These are phyloP conservation scores for Boletales sp. DNA, from an alignment of 768 basidiomycete genomes.

Conservation along the genomic window DNA sequence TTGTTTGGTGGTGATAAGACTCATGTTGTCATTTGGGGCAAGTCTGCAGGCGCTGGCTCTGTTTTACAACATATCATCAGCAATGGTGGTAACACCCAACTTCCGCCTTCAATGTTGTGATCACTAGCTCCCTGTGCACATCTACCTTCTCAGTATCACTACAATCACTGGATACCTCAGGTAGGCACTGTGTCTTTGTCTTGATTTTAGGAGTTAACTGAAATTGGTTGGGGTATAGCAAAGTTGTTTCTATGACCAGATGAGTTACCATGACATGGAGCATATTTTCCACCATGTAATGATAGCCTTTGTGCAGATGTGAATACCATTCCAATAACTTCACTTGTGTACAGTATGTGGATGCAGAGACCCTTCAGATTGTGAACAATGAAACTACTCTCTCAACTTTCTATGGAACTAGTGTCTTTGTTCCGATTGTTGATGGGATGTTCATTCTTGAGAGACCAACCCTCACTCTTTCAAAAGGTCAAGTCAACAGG, in stretches of 20 bases:
- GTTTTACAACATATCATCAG: constrained; percentile 34
- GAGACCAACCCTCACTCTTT: constrained; percentile 37
- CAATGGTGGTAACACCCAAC: constrained; percentile 30
- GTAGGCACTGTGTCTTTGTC: constrained; percentile 4
- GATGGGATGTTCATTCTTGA: constrained; percentile 45
- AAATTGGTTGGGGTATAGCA: constrained; percentile 16
- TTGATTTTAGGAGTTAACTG: neutral
- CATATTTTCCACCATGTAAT: neutral
- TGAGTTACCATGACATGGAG: neutral
- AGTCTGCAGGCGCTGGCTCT: constrained; percentile 33
- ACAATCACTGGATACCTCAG: constrained; percentile 29
- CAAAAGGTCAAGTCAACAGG: constrained; percentile 38
- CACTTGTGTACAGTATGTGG: constrained; percentile 36
- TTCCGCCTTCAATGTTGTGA: constrained; percentile 30
- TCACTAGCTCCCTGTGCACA: constrained; percentile 27
- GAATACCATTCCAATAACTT: constrained; percentile 31
- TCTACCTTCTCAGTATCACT: constrained; percentile 32
- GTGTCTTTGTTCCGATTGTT: constrained; percentile 41
- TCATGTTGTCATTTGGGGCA: constrained; percentile 36
- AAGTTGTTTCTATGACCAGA: constrained; percentile 9
- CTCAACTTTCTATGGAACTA: constrained; percentile 38
- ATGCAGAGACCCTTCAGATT: constrained; percentile 29
- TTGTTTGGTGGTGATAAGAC: constrained; percentile 32
- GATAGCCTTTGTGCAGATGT: constrained; percentile 27
- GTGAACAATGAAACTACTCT: constrained; percentile 31